Percentiles rank a stretch among this genome's conserved stretches.
Evolutionary conservation across 306 rosid species (phyloP).

Genomic region (Inga laurina): DNA sequence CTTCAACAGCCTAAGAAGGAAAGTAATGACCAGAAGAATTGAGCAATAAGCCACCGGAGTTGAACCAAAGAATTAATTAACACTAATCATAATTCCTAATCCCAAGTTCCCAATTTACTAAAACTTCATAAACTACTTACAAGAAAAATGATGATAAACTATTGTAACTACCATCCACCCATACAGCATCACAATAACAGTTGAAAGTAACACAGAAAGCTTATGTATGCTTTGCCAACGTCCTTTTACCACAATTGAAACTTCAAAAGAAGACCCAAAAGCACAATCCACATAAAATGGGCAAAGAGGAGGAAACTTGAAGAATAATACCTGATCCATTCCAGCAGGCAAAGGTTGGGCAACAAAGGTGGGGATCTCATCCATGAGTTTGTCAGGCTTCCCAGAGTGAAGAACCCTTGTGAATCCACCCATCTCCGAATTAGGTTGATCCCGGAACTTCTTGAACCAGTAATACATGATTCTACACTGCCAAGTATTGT

Average conservation of each 20-base stretch:
- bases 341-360: constrained; percentile 98
- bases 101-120: neutral
- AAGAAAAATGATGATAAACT: too few species aligned
- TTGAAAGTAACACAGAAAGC: neutral
- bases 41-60: neutral
- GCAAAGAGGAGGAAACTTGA: neutral
- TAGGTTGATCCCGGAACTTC: constrained; percentile 51
- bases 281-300: neutral
- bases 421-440: constrained; percentile 94
- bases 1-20: neutral
- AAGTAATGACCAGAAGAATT: neutral
- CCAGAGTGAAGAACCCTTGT: constrained; percentile 94
- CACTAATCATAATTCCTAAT: neutral
- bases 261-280: neutral
- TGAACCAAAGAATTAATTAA: neutral
- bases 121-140: neutral
- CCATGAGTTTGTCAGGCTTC: constrained; percentile 72
- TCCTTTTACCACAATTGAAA: neutral
- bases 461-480: constrained; percentile 94
- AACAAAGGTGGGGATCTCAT: constrained; percentile 96
- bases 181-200: neutral
- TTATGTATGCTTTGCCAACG: neutral
- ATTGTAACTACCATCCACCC: neutral
- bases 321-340: constrained; percentile 67
- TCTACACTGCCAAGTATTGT: constrained; percentile 97